These are phyloP conservation scores for Fraxinus platypoda DNA, from an alignment of 305 asterid species.

Conservation along the genomic window DNA sequence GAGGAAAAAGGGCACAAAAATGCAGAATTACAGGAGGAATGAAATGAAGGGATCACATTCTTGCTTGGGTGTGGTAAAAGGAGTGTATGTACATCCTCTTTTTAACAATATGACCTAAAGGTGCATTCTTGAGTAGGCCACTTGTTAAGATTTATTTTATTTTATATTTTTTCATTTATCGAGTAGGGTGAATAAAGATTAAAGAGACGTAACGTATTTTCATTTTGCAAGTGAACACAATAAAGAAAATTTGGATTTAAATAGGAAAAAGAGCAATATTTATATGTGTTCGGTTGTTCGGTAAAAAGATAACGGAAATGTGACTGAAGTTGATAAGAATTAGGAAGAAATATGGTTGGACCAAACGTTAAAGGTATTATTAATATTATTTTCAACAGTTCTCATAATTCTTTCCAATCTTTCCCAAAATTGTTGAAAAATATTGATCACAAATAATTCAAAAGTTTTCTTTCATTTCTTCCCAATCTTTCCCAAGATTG, in stretches of 20 bases:
- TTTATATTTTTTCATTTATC: not conserved
- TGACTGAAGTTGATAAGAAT: not conserved
- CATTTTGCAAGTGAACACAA: not conserved
- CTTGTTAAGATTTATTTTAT: not conserved
- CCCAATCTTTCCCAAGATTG: not conserved
- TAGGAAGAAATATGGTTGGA: not conserved
- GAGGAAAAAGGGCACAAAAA: conserved; percentile 9
- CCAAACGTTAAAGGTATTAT: not conserved
- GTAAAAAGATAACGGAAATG: too few relatives aligned
- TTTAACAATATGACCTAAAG: not conserved
- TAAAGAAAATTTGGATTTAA: not conserved
- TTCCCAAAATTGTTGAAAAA: not conserved
- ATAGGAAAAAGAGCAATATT: not conserved
- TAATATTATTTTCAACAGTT: not conserved
- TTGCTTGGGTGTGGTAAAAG: not conserved
- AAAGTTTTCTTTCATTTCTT: too few relatives aligned
- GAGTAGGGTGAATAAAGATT: not conserved
- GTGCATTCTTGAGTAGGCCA: not conserved
- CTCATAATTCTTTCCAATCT: not conserved
- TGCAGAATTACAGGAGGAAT: conserved; percentile 1
- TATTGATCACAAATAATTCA: too few relatives aligned
- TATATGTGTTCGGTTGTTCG: too few relatives aligned
- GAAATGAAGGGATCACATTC: not conserved
- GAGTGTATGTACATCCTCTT: not conserved
- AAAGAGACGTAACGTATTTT: not conserved